Evolutionary conservation across 208 protist species (phyloP).

Genomic region (Leishmania martiniquensis): DNA sequence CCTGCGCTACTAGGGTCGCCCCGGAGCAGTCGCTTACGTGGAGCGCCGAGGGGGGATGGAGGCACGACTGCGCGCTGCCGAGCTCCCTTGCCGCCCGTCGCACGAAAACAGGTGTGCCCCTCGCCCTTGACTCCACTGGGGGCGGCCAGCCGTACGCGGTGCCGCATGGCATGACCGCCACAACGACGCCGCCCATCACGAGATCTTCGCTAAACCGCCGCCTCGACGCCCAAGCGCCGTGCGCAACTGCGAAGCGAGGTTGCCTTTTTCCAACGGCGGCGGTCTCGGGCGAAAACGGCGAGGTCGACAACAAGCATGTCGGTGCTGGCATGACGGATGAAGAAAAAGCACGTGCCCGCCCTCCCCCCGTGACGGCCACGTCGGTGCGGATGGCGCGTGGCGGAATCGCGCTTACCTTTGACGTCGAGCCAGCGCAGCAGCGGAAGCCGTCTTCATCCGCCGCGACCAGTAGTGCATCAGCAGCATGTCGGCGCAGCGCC

Average conservation of each 20-base stretch:
- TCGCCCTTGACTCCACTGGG: background rate
- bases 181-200: background rate
- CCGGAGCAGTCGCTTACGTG: background rate
- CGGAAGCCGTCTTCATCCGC: background rate
- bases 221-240: background rate
- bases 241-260: background rate
- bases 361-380: background rate
- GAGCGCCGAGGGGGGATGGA: background rate
- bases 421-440: background rate
- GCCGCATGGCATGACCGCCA: background rate
- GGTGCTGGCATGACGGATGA: background rate
- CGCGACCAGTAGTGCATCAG: background rate
- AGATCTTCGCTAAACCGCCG: background rate
- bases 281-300: background rate
- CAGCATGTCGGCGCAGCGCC: background rate
- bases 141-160: background rate
- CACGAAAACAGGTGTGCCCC: background rate
- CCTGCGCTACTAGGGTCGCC: background rate
- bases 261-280: background rate
- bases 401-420: conserved; percentile 50
- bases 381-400: conserved; percentile 21
- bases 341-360: background rate
- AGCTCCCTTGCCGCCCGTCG: background rate
- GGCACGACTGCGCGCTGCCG: background rate
- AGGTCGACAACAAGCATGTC: background rate